Evolutionary conservation across 2,329 filamentous ascomycete species (phyloP).

Genomic region (Penicillium sp.): DNA sequence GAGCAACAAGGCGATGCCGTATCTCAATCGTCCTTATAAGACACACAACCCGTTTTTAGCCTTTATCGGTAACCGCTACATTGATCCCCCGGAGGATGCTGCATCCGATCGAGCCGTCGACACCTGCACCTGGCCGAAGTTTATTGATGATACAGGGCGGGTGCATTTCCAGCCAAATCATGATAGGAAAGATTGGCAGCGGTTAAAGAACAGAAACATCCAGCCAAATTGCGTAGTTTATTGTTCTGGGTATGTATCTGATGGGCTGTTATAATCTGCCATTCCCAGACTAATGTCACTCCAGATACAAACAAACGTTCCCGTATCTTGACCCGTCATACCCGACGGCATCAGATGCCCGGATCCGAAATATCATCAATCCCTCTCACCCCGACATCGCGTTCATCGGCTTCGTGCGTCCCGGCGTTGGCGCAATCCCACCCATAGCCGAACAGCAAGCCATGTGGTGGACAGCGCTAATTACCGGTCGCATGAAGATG

Average conservation of each 20-base stretch:
- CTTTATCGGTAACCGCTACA: slow-evolving; percentile 12
- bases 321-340: slow-evolving; percentile 12
- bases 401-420: slow-evolving; percentile 15
- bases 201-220: slow-evolving; percentile 7
- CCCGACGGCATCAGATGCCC: slow-evolving; percentile 10
- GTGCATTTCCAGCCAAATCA: slow-evolving; percentile 11
- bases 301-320: slow-evolving; percentile 13
- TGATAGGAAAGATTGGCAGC: slow-evolving; percentile 13
- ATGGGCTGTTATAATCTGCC: background rate
- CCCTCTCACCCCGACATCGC: slow-evolving; percentile 9
- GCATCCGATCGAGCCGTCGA: slow-evolving; percentile 11
- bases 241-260: slow-evolving; percentile 5
- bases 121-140: slow-evolving; percentile 15
- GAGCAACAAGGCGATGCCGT: slow-evolving; percentile 16
- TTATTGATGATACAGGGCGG: slow-evolving; percentile 7
- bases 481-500: slow-evolving; percentile 9
- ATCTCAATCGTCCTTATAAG: slow-evolving; percentile 14
- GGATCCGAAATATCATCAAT: slow-evolving; percentile 11
- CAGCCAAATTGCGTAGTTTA: slow-evolving; percentile 12
- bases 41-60: slow-evolving; percentile 9
- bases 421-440: slow-evolving; percentile 13
- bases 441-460: slow-evolving; percentile 15
- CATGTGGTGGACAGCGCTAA: slow-evolving; percentile 14
- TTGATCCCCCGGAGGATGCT: slow-evolving; percentile 13
- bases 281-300: background rate